phyloP scores from a whole-genome alignment of 176 grass and related monocot genomes.

The Avena sativa region DNA sequence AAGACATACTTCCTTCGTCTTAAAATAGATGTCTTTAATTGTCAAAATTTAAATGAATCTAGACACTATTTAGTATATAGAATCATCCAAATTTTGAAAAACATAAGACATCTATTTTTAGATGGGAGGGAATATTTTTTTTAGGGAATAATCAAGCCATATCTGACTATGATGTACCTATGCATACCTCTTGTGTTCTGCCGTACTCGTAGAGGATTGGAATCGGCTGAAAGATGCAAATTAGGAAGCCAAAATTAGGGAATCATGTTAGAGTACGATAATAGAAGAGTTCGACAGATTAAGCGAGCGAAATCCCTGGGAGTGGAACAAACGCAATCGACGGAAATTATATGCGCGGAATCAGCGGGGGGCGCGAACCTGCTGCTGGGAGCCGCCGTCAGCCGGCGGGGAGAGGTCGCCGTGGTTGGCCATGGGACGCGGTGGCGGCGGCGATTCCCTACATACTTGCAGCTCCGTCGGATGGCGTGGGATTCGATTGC shows the following conservation, averaged over 20 bases:
- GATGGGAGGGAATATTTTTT: too few relatives aligned
- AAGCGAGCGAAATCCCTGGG: not conserved
- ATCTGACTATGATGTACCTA: not conserved
- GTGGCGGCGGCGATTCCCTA: not conserved
- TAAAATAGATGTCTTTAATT: too few relatives aligned
- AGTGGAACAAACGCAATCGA: not conserved
- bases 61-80: too few relatives aligned
- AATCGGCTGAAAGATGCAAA: not conserved
- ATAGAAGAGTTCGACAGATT: not conserved
- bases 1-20: too few relatives aligned
- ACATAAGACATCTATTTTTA: too few relatives aligned
- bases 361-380: not conserved
- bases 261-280: not conserved
- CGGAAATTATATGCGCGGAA: not conserved
- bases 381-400: not conserved
- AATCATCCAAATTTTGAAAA: too few relatives aligned
- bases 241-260: not conserved
- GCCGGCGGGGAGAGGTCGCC: slow-evolving; percentile 2
- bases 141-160: not conserved
- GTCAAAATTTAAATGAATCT: too few relatives aligned
- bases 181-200: not conserved
- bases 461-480: not conserved
- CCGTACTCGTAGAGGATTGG: not conserved
- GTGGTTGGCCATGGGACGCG: not conserved
- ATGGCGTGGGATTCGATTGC: not conserved